Conservation (phyloP, 2,329 filamentous ascomycete species). For the Coniochaeta hoffmannii region DNA sequence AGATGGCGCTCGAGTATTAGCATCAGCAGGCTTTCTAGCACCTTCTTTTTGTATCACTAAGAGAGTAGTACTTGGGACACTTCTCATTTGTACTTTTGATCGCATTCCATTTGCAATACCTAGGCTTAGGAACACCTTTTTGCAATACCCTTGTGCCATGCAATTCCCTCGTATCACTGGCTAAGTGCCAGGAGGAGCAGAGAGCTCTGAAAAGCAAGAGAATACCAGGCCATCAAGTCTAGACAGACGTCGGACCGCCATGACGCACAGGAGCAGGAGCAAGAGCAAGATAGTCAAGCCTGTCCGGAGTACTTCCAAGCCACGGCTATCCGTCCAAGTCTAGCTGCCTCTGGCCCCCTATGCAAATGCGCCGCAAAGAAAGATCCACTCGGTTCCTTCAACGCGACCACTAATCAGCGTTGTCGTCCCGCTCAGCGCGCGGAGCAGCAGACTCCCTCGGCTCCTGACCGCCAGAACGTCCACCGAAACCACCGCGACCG, state of each 20-base stretch:
- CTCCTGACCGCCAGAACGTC: conserved; percentile 3
- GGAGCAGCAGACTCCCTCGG: not conserved
- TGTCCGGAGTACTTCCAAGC: not conserved
- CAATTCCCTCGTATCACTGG: not conserved
- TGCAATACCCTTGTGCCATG: not conserved
- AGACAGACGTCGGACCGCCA: not conserved
- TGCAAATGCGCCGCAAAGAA: not conserved
- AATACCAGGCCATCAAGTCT: not conserved
- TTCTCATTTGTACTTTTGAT: not conserved
- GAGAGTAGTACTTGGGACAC: no score
- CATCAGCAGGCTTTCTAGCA: not conserved
- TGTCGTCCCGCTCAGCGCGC: conserved; percentile 32
- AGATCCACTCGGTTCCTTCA: not conserved
- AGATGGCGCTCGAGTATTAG: not conserved
- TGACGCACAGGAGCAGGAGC: not conserved
- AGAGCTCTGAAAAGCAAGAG: not conserved
- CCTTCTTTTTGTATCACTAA: not conserved
- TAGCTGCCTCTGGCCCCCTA: not conserved
- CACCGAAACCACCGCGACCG: conserved; percentile 15
- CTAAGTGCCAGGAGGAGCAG: not conserved
- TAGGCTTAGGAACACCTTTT: not conserved
- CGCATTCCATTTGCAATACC: not conserved
- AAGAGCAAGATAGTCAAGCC: not conserved
- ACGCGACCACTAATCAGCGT: conserved; percentile 40
- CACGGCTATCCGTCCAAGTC: not conserved